phyloP scores from a whole-genome alignment of 345 rosid species.

The Cochlearia excelsa region DNA sequence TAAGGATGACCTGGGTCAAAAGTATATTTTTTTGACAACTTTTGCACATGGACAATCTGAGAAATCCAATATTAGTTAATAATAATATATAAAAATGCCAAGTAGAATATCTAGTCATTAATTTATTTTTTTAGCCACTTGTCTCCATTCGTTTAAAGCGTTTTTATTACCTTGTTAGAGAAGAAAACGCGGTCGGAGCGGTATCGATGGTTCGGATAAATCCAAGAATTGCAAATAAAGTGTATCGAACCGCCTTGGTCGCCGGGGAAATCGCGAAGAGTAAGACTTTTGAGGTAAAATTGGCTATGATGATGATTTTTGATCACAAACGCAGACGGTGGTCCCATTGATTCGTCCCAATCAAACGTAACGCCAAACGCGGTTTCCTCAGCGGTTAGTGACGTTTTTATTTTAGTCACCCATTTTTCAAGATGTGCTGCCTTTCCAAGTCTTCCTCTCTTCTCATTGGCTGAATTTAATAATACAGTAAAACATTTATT shows the following conservation, averaged over 20 bases:
- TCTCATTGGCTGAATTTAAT: constrained; percentile 40
- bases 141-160: constrained; percentile 1
- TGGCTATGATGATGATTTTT: constrained; percentile 69
- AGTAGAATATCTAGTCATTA: background rate
- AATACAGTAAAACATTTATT: background rate
- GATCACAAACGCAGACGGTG: constrained; percentile 68
- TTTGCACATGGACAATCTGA: too few relatives aligned
- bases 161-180: constrained; percentile 72
- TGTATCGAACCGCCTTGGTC: constrained; percentile 46
- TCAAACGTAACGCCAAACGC: constrained; percentile 51
- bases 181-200: constrained; percentile 73
- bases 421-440: constrained; percentile 64
- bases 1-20: too few relatives aligned
- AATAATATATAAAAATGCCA: background rate
- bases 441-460: constrained; percentile 56
- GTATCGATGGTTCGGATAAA: constrained; percentile 70
- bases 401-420: constrained; percentile 43
- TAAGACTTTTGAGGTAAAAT: constrained; percentile 57
- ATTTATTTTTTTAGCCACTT: background rate
- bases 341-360: constrained; percentile 64
- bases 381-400: constrained; percentile 53
- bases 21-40: too few relatives aligned
- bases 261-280: constrained; percentile 43
- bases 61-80: background rate
- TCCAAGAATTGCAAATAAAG: constrained; percentile 92